Evolutionary conservation across 768 basidiomycete species (phyloP), one percentile per base, ranked within the genome.

Genomic region (Leccinum rimulosum): DNA sequence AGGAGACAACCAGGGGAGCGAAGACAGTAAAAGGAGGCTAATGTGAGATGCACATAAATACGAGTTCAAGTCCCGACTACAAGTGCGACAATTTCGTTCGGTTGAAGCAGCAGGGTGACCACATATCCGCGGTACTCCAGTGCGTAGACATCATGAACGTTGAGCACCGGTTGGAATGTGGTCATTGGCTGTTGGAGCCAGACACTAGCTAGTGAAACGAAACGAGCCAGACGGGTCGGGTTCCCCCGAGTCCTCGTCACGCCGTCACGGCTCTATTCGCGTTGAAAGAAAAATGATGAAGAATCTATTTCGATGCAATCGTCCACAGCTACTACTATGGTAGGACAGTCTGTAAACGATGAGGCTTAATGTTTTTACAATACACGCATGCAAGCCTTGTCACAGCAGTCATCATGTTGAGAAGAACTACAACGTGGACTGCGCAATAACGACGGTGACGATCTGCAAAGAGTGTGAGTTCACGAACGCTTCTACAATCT

Each of bases 371-470:
- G 30, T 31, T 31, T 31, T 31, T 31, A 31, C 10, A 31, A 31
- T 31, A 31, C 30, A 31, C 30, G 30, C 30, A 31, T 31, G 30
- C 30, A 31, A 31, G 30, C 30, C 30, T 31, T 31, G 30, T 10
- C 30, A 31, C 9, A 9, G 36, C 11, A 14, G 36, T 36, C 36
- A 17, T 38, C 10, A 48, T n/a, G 25, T 52, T 9, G 30, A 31
- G 30, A 17, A 35, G 27, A 19, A 38, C 59, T 61, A 73, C 43
- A 66, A 60, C 8, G 78, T 75, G 57, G 91, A 89, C 76, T 93
- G 91, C 60, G 92, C 92, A 67, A 94, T 93, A 55, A 92, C 92
- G 60, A 94, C 86, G 35, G 92, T 91, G 61, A 91, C 86, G 64
- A 84, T 91, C 89, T 93, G 28, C 48, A 43, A 10, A 40, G 55